A percentile compares a stretch with the other conserved stretches of the same genome.
Conservation (phyloP, 345 rosid genomes). For the Sisymbrium altissimum region DNA sequence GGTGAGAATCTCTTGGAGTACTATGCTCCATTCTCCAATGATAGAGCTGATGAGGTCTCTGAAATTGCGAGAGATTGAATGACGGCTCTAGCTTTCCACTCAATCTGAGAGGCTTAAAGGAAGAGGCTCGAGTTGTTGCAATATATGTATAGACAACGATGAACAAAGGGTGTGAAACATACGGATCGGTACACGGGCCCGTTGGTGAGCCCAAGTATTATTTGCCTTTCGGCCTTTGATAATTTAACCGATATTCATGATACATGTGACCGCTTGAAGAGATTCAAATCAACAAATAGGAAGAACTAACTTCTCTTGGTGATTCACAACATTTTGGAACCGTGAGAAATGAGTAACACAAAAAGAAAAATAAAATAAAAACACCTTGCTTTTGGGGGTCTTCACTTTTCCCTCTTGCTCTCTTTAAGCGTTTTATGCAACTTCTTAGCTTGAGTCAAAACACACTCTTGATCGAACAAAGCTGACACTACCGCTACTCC, state of each 20-base stretch:
- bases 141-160: neutral
- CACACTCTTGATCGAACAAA: slow-evolving; percentile 65
- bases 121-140: neutral
- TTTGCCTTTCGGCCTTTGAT: neutral
- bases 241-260: neutral
- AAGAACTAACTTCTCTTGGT: neutral
- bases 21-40: neutral
- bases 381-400: neutral
- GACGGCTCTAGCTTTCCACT: neutral
- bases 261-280: neutral
- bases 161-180: neutral
- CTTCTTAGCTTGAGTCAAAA: slow-evolving; percentile 49
- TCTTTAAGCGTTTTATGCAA: slow-evolving; percentile 42
- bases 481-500: slow-evolving; percentile 87
- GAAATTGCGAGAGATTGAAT: no score
- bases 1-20: neutral
- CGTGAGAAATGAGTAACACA: neutral
- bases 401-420: slow-evolving; percentile 13
- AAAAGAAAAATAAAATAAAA: neutral
- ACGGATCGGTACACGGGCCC: neutral
- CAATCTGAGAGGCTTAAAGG: neutral
- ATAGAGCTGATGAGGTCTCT: neutral
- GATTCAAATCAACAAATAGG: neutral
- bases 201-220: neutral
- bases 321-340: neutral